These are phyloP conservation scores for Thraustochytrium striatum DNA, from an alignment of 352 stramenopile genomes.

Conservation along the genomic window DNA sequence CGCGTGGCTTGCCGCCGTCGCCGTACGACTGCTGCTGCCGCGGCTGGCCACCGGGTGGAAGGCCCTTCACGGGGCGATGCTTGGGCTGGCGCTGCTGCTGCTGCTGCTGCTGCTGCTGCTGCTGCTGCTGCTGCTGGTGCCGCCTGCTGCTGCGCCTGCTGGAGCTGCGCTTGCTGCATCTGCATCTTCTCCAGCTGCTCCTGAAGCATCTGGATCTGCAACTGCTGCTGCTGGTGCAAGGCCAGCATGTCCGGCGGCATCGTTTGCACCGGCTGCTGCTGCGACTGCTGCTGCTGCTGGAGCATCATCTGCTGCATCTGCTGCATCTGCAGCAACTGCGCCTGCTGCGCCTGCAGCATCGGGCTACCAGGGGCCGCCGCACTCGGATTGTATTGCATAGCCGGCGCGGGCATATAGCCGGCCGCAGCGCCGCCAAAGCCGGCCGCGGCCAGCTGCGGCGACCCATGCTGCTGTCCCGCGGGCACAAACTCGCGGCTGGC, in stretches of 20 bases:
- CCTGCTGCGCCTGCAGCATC: background rate
- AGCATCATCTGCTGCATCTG: background rate
- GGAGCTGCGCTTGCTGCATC: conserved; percentile 31
- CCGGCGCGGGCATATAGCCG: too few species aligned
- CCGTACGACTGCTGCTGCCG: background rate
- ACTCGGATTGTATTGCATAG: too few species aligned
- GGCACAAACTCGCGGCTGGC: too few species aligned
- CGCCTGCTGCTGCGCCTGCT: conserved; percentile 1
- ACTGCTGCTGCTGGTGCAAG: background rate
- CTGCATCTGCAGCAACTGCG: background rate
- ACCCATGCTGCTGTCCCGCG: background rate
- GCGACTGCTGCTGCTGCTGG: background rate
- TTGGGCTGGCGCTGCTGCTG: conserved; percentile 19
- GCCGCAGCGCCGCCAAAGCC: too few species aligned
- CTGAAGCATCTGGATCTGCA: background rate
- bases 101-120: conserved; percentile 19
- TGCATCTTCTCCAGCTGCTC: background rate
- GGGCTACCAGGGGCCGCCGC: too few species aligned
- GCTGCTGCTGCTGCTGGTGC: background rate
- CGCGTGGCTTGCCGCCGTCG: background rate
- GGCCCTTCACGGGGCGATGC: background rate
- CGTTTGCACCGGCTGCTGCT: background rate
- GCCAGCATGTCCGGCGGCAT: background rate
- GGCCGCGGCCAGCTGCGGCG: background rate
- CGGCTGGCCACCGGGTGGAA: background rate